phyloP scores from a whole-genome alignment of 1,284 basidiomycete species.

The Schizophyllum amplum region DNA sequence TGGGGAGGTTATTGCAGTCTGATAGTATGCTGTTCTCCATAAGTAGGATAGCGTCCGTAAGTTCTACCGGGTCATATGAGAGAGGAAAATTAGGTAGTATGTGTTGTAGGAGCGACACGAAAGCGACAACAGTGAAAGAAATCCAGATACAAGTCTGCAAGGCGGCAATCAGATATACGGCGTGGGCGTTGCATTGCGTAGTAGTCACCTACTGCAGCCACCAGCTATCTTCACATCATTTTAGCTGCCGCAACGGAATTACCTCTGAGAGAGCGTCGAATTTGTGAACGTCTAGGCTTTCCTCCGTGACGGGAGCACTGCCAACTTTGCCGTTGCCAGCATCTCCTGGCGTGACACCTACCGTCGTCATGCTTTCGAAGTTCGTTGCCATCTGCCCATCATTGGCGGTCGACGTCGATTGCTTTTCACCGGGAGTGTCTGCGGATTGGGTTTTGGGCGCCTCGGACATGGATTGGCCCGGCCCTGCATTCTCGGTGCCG shows the following conservation, averaged over 20 bases:
- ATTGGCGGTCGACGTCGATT: background rate
- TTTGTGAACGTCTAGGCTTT: background rate
- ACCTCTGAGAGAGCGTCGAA: background rate
- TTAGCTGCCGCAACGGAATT: background rate
- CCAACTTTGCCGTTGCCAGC: background rate
- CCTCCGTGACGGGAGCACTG: background rate
- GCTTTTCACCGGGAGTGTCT: background rate
- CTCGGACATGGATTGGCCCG: background rate
- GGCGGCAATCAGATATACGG: background rate
- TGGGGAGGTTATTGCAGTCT: background rate
- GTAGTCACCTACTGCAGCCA: background rate
- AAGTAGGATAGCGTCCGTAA: background rate
- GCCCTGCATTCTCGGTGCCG: slow-evolving; percentile 2
- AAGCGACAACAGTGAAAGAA: too few relatives aligned
- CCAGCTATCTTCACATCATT: background rate
- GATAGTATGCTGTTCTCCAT: background rate
- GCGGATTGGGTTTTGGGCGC: background rate
- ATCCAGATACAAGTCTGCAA: too few relatives aligned
- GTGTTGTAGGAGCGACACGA: background rate
- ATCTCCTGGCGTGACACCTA: too few relatives aligned
- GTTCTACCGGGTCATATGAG: background rate
- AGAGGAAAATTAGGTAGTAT: too few relatives aligned
- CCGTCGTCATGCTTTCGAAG: background rate
- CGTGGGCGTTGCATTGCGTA: background rate
- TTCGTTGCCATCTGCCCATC: background rate